Percentiles rank a stretch among this genome's conserved stretches.
phyloP scores from a whole-genome alignment of 2,329 filamentous ascomycete species.

The Beauveria rudraprayagi region DNA sequence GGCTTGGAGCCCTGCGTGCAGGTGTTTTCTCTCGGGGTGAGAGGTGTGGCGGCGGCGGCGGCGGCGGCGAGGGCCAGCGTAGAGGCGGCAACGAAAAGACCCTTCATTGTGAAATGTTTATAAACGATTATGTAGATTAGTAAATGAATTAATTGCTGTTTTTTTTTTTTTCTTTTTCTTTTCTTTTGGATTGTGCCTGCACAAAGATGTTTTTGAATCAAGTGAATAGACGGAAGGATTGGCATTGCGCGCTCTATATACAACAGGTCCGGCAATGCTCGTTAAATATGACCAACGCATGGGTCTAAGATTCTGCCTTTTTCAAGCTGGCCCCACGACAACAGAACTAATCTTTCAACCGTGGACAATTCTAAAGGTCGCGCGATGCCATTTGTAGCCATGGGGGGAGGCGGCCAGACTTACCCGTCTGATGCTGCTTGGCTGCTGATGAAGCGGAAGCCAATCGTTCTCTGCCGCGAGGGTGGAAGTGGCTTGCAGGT shows the following conservation, averaged over 20 bases:
- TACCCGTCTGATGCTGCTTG: background rate
- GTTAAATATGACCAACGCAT: slow-evolving; percentile 1
- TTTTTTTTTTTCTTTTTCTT: no score
- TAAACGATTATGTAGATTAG: background rate
- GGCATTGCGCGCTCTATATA: background rate
- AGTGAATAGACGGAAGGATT: no score
- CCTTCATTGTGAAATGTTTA: background rate
- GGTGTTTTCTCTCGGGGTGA: background rate
- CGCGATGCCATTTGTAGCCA: background rate
- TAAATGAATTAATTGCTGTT: no score
- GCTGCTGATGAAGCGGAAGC: background rate
- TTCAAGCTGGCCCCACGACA: background rate
- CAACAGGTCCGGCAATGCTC: background rate
- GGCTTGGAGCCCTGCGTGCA: background rate
- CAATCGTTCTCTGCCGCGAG: background rate
- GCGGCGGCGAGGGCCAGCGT: background rate
- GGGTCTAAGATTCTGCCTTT: background rate
- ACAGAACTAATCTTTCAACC: background rate
- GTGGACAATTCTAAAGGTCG: background rate
- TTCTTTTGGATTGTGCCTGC: no score
- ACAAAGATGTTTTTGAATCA: no score
- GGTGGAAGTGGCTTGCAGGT: no score
- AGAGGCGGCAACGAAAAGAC: background rate
- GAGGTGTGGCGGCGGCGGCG: slow-evolving; percentile 4
- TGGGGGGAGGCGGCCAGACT: background rate